phyloP scores from a whole-genome alignment of 768 basidiomycete genomes.

The Termitomyces sp. region DNA sequence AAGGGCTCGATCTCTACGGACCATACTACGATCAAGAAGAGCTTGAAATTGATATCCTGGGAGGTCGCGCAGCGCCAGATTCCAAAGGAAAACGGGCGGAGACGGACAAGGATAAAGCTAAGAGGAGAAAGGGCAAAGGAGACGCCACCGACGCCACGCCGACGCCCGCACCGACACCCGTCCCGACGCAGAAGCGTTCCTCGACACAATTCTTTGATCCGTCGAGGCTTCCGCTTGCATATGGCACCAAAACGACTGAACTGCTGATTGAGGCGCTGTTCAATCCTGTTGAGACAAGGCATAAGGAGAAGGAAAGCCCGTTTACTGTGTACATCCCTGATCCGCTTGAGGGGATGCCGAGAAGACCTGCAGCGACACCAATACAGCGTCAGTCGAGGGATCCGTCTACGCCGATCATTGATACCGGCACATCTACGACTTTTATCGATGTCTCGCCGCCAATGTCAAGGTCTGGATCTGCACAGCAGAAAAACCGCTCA shows the following conservation, averaged over 20 bases:
- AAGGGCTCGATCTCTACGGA: slow-evolving; percentile 41
- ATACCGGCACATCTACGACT: not conserved
- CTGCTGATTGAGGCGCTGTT: slow-evolving; percentile 75
- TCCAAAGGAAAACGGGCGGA: not conserved
- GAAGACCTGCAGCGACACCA: slow-evolving; percentile 1
- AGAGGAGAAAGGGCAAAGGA: slow-evolving; percentile 3
- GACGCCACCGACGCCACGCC: slow-evolving; percentile 5
- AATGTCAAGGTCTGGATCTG: slow-evolving; percentile 1
- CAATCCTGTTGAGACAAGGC: slow-evolving; percentile 56
- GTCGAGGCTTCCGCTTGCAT: slow-evolving; percentile 42
- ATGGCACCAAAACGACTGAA: slow-evolving; percentile 63
- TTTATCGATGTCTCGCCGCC: not conserved
- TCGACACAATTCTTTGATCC: slow-evolving; percentile 26
- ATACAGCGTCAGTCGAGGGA: not conserved
- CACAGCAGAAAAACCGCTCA: not conserved
- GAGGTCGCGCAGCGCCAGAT: slow-evolving; percentile 10
- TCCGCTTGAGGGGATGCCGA: not conserved
- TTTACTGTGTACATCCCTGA: slow-evolving; percentile 34
- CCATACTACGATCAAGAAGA: slow-evolving; percentile 32
- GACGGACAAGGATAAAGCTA: not conserved
- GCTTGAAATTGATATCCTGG: slow-evolving; percentile 30
- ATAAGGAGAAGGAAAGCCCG: slow-evolving; percentile 30
- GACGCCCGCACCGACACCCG: not conserved
- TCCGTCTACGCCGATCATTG: not conserved
- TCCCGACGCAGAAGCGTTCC: slow-evolving; percentile 1